Percentiles rank a stretch among this genome's conserved stretches.
phyloP scores from a whole-genome alignment of 768 basidiomycete genomes.

The Trametes maxima region DNA sequence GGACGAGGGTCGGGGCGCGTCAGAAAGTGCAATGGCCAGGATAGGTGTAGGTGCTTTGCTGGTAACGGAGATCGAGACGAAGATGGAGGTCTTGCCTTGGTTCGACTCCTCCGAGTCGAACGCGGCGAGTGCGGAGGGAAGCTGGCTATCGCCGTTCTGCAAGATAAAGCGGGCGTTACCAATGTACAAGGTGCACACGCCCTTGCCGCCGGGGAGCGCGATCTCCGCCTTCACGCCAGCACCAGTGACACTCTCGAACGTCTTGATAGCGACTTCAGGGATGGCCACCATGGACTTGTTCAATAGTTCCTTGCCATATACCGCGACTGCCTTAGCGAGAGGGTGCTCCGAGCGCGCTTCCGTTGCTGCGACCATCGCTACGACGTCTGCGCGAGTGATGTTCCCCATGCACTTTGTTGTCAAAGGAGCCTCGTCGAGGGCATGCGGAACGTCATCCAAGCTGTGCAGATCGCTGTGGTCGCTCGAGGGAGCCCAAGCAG shows the following conservation, averaged over 20 bases:
- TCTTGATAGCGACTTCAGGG: conserved; percentile 58
- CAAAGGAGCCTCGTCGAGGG: conserved; percentile 26
- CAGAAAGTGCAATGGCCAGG: conserved; percentile 83
- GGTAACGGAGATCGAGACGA: conserved; percentile 64
- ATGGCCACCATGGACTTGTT: conserved; percentile 40
- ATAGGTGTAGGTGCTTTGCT: conserved; percentile 54
- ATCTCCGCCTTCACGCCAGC: conserved; percentile 82
- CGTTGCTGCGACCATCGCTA: conserved; percentile 83
- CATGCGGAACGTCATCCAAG: neutral
- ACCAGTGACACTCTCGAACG: conserved; percentile 89
- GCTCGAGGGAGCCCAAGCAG: conserved; percentile 67
- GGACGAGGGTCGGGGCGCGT: conserved; percentile 85
- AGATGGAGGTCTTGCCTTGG: conserved; percentile 84
- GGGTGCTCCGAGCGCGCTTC: conserved; percentile 97
- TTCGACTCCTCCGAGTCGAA: conserved; percentile 76
- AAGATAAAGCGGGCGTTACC: conserved; percentile 78
- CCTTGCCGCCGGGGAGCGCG: conserved; percentile 49
- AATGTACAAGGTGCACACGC: conserved; percentile 58
- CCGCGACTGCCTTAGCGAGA: conserved; percentile 89
- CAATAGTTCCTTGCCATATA: conserved; percentile 72
- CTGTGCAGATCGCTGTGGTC: conserved; percentile 33
- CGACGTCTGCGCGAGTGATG: conserved; percentile 57
- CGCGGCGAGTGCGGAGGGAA: conserved; percentile 59
- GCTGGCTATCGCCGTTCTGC: conserved; percentile 49
- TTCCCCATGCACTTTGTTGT: conserved; percentile 58